A percentile compares a stretch with the other conserved stretches of the same genome.
phyloP scores from a whole-genome alignment of 2,329 filamentous ascomycete species.

The Biscogniauxia mediterranea region DNA sequence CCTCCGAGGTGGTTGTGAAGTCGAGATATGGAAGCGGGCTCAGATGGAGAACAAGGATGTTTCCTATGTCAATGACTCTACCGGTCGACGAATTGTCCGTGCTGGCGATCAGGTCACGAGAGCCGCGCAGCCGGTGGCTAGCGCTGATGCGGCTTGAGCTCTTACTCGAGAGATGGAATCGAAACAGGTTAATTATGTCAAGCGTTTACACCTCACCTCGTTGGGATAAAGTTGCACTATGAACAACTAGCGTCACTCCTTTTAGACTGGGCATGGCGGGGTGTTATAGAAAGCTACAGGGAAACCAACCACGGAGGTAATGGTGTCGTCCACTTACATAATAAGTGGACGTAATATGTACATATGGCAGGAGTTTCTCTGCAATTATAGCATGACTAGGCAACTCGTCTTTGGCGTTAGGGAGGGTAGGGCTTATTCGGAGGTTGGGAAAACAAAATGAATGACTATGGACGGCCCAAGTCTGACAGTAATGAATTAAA shows the following conservation, averaged over 20 bases:
- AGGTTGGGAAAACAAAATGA: conserved; percentile 7
- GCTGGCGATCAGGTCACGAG: conserved; percentile 75
- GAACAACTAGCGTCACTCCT: background rate
- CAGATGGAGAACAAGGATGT: conserved; percentile 68
- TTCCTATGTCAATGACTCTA: conserved; percentile 64
- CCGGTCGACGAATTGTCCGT: conserved; percentile 69
- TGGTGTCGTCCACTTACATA: background rate
- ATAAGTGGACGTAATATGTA: conserved; percentile 7
- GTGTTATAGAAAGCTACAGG: background rate
- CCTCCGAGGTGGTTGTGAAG: conserved; percentile 64
- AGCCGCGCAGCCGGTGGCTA: conserved; percentile 67
- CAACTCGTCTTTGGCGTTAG: conserved; percentile 20
- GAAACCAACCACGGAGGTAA: background rate
- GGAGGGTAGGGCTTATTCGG: conserved; percentile 1
- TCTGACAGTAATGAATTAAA: conserved; percentile 8
- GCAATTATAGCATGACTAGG: conserved; percentile 16
- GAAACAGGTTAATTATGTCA: background rate
- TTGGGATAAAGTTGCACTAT: background rate
- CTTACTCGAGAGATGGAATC: background rate
- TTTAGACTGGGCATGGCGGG: background rate
- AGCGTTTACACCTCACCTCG: background rate
- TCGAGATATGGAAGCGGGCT: conserved; percentile 69
- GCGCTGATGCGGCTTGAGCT: conserved; percentile 65
- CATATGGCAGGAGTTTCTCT: conserved; percentile 9
- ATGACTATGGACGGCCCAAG: conserved; percentile 14